phyloP scores from a whole-genome alignment of 2,329 filamentous ascomycete genomes.

The Aspergillus quadrilineatus region DNA sequence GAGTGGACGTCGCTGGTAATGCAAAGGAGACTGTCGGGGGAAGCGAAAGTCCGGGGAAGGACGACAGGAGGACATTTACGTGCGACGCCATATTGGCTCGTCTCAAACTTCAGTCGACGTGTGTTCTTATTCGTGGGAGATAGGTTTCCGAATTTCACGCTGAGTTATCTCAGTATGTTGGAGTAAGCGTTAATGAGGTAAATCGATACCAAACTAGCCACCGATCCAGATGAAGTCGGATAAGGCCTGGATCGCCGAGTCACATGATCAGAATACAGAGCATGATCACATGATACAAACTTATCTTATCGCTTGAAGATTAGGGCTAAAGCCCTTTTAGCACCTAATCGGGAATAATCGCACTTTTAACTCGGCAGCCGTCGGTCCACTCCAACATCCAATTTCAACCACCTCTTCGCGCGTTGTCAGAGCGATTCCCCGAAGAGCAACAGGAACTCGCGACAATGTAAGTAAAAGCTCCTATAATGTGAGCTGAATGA shows the following conservation, averaged over 20 bases:
- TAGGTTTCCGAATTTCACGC: not conserved
- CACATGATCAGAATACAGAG: conserved; percentile 10
- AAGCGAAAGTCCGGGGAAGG: conserved; percentile 77
- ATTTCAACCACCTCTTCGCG: conserved; percentile 39
- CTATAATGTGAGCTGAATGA: conserved; percentile 8
- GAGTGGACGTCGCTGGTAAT: conserved; percentile 62
- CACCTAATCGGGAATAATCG: conserved; percentile 32
- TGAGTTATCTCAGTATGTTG: no score
- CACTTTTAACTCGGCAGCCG: conserved; percentile 36
- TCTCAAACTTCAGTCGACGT: not conserved
- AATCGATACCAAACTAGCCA: not conserved
- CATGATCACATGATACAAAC: conserved; percentile 7
- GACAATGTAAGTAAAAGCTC: conserved; percentile 46
- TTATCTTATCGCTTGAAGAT: conserved; percentile 13
- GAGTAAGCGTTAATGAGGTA: not conserved
- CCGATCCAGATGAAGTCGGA: conserved; percentile 14
- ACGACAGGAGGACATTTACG: conserved; percentile 81
- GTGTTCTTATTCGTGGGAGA: not conserved
- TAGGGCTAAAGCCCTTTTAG: conserved; percentile 34
- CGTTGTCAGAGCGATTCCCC: conserved; percentile 55
- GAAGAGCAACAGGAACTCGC: conserved; percentile 55
- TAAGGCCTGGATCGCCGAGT: conserved; percentile 12
- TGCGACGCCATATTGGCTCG: conserved; percentile 54
- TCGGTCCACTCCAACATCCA: conserved; percentile 35
- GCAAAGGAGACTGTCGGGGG: conserved; percentile 81